Evolutionary conservation across 2,329 filamentous ascomycete species (phyloP), one percentile per base, ranked within the genome.

Genomic region (Tolypocladium capitatum): DNA sequence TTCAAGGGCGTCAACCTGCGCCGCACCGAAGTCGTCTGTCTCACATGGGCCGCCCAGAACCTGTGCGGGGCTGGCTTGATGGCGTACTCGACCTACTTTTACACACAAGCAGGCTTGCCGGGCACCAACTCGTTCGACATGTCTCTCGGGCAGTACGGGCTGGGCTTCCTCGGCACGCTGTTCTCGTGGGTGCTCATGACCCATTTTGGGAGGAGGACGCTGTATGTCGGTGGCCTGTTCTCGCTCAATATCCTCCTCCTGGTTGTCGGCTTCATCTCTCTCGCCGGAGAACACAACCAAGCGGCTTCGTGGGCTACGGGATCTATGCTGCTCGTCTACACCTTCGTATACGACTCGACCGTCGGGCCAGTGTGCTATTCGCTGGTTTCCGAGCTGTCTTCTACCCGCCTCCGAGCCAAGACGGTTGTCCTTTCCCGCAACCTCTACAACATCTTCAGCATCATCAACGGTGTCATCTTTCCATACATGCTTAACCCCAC

Each of bases 291-390:
- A 0, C 73, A 87, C 56, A 70, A 75, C 5, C 60, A 75, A 35
- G 63, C 78, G 53, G 80, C 75, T 1, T 84, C 84, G 3, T 69
- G 91, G 48, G 86, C 86, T 1, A 92, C 86, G 0, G 87, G 87
- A 16, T 78, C 77, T 50, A 84, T 94, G 65, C 90, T 95, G 84
- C 72, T 92, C 32, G 65, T 82, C 48, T 92, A 84, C 84, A 83
- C 89, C 1, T 69, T 92, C 42, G 78, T 83, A 57, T 95, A 94
- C 67, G 86, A 95, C 62, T 72, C 91, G 43, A 86, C 86, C 0
- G 88, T 95, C 44, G 89, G 89, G 34, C 92, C 89, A 0, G 87
- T 94, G 7, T 88, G 84, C 65, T 95, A 94, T 67, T 92, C 87
- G 0, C 76, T 95, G 11, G 89, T 95, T 4, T 80, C 85, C 1